phyloP scores from a whole-genome alignment of 2,329 filamentous ascomycete genomes.

The Hypoxylon sp. region DNA sequence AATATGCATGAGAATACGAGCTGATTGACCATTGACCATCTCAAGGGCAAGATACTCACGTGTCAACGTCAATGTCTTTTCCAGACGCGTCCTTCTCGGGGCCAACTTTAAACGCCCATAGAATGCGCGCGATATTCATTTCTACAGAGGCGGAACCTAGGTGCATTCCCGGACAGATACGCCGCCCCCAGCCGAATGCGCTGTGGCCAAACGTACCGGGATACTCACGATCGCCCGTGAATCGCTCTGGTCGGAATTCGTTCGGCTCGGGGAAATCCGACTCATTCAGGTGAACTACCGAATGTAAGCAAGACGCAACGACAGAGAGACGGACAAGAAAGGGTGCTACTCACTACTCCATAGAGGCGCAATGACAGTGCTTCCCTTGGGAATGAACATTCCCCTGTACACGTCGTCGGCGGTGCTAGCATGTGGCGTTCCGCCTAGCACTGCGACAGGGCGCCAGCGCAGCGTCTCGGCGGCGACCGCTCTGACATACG shows the following conservation, averaged over 20 bases:
- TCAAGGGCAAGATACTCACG: slow-evolving; percentile 42
- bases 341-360: slow-evolving; percentile 55
- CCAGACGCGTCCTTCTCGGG: slow-evolving; percentile 45
- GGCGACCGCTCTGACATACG: slow-evolving; percentile 49
- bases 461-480: slow-evolving; percentile 53
- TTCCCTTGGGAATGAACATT: slow-evolving; percentile 55
- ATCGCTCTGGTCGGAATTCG: slow-evolving; percentile 44
- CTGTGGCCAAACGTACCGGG: slow-evolving; percentile 50
- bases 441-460: slow-evolving; percentile 52
- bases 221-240: slow-evolving; percentile 40
- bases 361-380: slow-evolving; percentile 52
- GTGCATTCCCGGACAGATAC: slow-evolving; percentile 56
- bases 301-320: neutral
- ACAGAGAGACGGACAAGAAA: neutral
- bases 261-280: slow-evolving; percentile 52
- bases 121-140: slow-evolving; percentile 54
- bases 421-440: slow-evolving; percentile 57
- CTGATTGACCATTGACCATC: neutral
- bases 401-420: slow-evolving; percentile 51
- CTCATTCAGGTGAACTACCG: slow-evolving; percentile 51
- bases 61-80: slow-evolving; percentile 48
- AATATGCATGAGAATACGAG: neutral
- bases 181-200: slow-evolving; percentile 53
- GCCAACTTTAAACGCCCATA: slow-evolving; percentile 61
- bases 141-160: slow-evolving; percentile 60